Base-by-base conservation (phyloP, 2,329 filamentous ascomycete genomes). In the Cladosporium sp. region DNA sequence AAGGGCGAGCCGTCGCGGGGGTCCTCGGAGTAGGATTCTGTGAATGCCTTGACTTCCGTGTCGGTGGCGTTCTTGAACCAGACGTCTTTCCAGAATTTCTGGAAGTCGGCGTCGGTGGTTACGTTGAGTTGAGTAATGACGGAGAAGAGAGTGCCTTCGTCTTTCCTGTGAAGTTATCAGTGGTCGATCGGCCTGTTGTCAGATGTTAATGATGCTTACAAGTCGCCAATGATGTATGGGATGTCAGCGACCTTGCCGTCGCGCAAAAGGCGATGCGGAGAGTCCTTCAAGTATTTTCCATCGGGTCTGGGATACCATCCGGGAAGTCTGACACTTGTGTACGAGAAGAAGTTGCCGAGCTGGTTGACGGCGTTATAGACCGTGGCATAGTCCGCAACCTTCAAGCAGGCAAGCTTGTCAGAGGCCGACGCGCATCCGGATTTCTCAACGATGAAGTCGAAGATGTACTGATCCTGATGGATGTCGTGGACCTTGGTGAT, bases 401-500 rank as follows among this genome's bases (percentile, higher is more conserved):
- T 83, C 12, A 93, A 80, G 67, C 87, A 90, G 10, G 78, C 75
- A 10, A 90, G 76, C 0, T 82, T 84, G 66, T 88, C 80, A 1
- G 70, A 62, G 1, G 79, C 72, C 3, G 39, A 22, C 12, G 34
- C 49, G 39, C 60, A 61, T 3, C 77, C 84, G 0, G 58, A 57
- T 32, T 57, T 57, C 9, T 67, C 62, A 4, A 86, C 83, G 2
- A 90, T 81, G 0, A 74, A 72, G 65, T 89, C 78, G 65, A 89
- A 90, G 3, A 61, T 40, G 24, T 40, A 36, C 22, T 61, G 60
- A 24, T 61, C 57, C 10, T 54, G 39, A 12, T 56, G 24, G 20
- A 54, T 57, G 17, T 39, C 52, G 9, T 61, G 53, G 49, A 60
- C 60, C n/a, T 49, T 52, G 15, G 47, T 15, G 1, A 51, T 51